Evolutionary conservation across 306 rosid genomes (phyloP), one percentile per base, ranked within the genome.

Genomic region (Quercus glauca): DNA sequence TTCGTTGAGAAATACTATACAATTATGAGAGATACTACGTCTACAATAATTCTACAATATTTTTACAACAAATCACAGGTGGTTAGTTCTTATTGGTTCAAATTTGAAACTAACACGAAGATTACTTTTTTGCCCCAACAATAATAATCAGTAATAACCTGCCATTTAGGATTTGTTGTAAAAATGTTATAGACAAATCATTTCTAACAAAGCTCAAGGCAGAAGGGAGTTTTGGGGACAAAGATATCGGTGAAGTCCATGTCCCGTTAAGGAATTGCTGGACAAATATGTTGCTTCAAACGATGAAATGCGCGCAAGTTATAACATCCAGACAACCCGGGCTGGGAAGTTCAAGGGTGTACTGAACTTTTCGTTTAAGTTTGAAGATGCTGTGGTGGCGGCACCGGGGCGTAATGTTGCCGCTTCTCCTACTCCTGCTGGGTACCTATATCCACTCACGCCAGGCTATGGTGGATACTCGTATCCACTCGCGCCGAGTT

Each of bases 231-330:
- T 14, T 88, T 6, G 86, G 89, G 29, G 83, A 79, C 26, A 79
- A 18, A 74, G 71, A 76, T 73, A 86, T 88, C 83, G 89, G 89
- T 3, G 71, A 79, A 37, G 88, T 80, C 29, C 28, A 49, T 3
- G 25, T 85, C 88, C 88, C 11, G 33, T 84, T 6, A 83, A 78
- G 74, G 86, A 83, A 19, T 29, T 88, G 18, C 52, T 88, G 45
- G 81, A 88, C 52, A 25, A 1, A 18, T 11, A 6, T 26, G 52
- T 4, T 25, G 74, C 31, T 26, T 73, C 29, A 17, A 83, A 65
- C 20, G 15, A 25, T 3, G 80, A 73, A 59, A 81, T 68, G 59
- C 29, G 18, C 35, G 57, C 69, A 7, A 76, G 69, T 35, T 85
- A 83, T 52, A 15, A 68, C 84, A 81, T 88, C 25, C 53, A 70